phyloP scores from a whole-genome alignment of 345 rosid genomes.

The Gossypioides kirkii region DNA sequence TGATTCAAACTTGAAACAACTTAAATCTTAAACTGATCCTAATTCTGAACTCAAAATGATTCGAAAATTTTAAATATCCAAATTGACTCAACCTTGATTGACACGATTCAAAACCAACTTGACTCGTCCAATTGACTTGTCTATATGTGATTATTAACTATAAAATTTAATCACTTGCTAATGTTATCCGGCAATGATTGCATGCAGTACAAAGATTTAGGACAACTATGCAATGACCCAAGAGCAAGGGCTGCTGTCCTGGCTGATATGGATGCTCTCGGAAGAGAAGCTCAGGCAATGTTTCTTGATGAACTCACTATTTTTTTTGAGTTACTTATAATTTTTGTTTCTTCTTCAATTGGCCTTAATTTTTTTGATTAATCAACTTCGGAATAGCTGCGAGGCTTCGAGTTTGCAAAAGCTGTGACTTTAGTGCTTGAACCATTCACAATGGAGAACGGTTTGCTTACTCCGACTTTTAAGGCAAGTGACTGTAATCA shows the following conservation, averaged over 20 bases:
- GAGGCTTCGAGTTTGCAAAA: slow-evolving; percentile 95
- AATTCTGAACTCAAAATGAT: no score
- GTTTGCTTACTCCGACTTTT: slow-evolving; percentile 86
- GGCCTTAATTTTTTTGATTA: neutral
- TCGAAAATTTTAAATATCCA: no score
- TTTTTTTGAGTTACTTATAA: neutral
- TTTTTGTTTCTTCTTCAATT: neutral
- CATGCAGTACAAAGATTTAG: slow-evolving; percentile 51
- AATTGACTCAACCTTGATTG: no score
- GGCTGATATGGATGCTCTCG: slow-evolving; percentile 76
- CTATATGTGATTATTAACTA: neutral
- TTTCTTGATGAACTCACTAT: slow-evolving; percentile 3
- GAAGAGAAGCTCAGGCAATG: slow-evolving; percentile 83
- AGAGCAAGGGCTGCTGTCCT: slow-evolving; percentile 67
- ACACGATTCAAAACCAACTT: no score
- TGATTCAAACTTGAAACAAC: no score
- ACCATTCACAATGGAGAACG: slow-evolving; percentile 78
- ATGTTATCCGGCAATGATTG: slow-evolving; percentile 2
- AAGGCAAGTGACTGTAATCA: slow-evolving; percentile 49
- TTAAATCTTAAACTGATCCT: no score
- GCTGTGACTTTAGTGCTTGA: slow-evolving; percentile 82
- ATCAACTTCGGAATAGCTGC: slow-evolving; percentile 36
- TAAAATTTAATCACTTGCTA: neutral
- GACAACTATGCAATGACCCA: slow-evolving; percentile 68
- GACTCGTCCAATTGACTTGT: no score